Evolutionary conservation across 2,329 filamentous ascomycete species (phyloP), one percentile per base, ranked within the genome.

Genomic region (Sclerotinia borealis): DNA sequence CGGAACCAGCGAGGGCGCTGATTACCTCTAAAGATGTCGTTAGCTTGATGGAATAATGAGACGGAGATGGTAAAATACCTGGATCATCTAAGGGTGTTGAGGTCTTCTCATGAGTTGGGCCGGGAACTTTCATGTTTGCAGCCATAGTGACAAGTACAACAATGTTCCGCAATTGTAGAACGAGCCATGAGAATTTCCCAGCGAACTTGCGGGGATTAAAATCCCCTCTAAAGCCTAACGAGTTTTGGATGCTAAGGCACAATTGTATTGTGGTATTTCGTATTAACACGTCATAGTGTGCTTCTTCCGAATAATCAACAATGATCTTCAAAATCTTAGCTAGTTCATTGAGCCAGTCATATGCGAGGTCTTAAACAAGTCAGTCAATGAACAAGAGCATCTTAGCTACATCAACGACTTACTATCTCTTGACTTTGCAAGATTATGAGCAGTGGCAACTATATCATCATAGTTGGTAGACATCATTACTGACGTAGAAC

Each of bases 301-400:
- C 79, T 65, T 96, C 91, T 55, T 90, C 84, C 0, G 91, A 89
- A 72, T 93, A 96, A 76, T 98, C 93, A 54, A 93, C 85, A 56
- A 87, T 85, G 36, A 91, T 81, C 66, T 87, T 88, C 59, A 93
- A 78, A 63, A 90, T 85, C 47, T 84, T 81, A 59, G 91, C 86
- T 15, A 92, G 79, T 67, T 90, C 87, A 47, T 79, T 81, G 59
- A 90, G 78, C 79, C 87, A 86, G 64, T 86, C 80, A 48, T 81
- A 79, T 60, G 85, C 78, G 67, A 89, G 85, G 58, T 82, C 84
- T 87, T 70, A 61, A 61, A 13, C 19, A n/a, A 7, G 17, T 66
- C 65, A 58, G 61, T 37, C 45, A 61, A 19, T 45, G 55, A 43
- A 19, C 11, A 34, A 4, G n/a, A 59, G 4, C 9, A 45, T n/a